Evolutionary conservation across 2,329 filamentous ascomycete species (phyloP).

Genomic region (Rhynchosporium agropyri): DNA sequence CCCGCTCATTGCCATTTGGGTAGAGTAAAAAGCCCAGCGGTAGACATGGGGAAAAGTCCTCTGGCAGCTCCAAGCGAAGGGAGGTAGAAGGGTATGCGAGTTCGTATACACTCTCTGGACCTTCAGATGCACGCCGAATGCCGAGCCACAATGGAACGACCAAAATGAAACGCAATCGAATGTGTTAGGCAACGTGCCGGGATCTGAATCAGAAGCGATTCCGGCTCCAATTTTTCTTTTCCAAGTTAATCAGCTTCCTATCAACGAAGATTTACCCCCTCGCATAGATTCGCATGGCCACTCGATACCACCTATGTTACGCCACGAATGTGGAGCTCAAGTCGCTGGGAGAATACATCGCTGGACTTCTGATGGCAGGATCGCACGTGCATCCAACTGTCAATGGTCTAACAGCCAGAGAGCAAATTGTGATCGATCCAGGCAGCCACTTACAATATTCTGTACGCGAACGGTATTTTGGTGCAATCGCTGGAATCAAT

Average conservation of each 20-base stretch:
- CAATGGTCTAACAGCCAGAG: too few species aligned
- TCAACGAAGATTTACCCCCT: slow-evolving; percentile 38
- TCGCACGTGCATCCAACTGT: slow-evolving; percentile 5
- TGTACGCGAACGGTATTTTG: slow-evolving; percentile 29
- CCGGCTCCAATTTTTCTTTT: slow-evolving; percentile 42
- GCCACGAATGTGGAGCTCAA: slow-evolving; percentile 29
- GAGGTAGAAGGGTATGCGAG: too few species aligned
- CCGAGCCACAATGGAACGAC: too few species aligned
- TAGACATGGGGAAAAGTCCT: too few species aligned
- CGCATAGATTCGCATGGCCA: slow-evolving; percentile 22
- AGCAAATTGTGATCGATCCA: not conserved
- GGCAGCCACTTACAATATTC: not conserved
- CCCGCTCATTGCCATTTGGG: too few species aligned
- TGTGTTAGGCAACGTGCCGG: too few species aligned
- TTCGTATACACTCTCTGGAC: too few species aligned
- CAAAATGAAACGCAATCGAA: too few species aligned
- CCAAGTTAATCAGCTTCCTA: slow-evolving; percentile 47
- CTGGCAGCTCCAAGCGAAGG: too few species aligned
- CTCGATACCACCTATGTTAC: slow-evolving; percentile 33
- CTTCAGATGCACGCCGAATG: too few species aligned
- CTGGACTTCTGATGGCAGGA: slow-evolving; percentile 27
- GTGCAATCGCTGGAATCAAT: slow-evolving; percentile 28
- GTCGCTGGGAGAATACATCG: slow-evolving; percentile 31
- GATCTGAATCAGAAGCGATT: too few species aligned
- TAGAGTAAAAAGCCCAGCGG: too few species aligned